phyloP scores from a whole-genome alignment of 257 asterid genomes.

The Catharanthus roseus region DNA sequence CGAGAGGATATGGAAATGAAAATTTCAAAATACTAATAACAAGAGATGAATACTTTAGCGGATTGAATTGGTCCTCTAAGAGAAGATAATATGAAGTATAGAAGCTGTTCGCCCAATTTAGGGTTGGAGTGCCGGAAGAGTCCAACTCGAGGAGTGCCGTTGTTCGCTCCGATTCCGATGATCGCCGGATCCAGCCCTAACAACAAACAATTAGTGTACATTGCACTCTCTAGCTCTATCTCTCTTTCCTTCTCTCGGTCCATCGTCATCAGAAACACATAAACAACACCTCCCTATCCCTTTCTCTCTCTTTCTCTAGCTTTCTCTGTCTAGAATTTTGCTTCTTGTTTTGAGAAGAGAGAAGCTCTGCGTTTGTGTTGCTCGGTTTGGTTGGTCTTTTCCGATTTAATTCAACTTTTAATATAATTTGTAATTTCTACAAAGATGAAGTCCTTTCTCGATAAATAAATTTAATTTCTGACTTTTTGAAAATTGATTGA shows the following conservation, averaged over 20 bases:
- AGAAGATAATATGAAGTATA: slow-evolving; percentile 84
- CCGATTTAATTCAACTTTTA: slow-evolving; percentile 9
- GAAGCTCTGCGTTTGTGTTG: background rate
- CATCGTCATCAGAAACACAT: slow-evolving; percentile 70
- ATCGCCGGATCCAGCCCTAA: slow-evolving; percentile 92
- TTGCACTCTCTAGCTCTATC: slow-evolving; percentile 98
- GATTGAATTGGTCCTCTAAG: slow-evolving; percentile 98
- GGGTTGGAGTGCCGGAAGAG: slow-evolving; percentile 98
- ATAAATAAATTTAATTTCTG: background rate
- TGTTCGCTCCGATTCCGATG: slow-evolving; percentile 84
- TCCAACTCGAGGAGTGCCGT: slow-evolving; percentile 81
- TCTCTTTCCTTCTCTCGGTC: slow-evolving; percentile 99
- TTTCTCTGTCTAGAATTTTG: slow-evolving; percentile 10
- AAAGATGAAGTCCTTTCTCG: background rate
- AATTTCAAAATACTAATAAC: background rate
- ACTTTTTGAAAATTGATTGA: slow-evolving; percentile 16
- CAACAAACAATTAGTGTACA: slow-evolving; percentile 98
- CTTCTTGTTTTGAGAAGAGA: background rate
- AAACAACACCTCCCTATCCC: background rate
- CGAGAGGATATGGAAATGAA: background rate
- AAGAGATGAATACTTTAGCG: slow-evolving; percentile 47
- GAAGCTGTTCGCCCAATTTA: slow-evolving; percentile 95
- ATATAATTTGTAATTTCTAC: background rate
- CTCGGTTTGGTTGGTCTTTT: slow-evolving; percentile 1
- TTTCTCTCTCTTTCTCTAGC: slow-evolving; percentile 22